Evolutionary conservation across 1,139 yeast genomes (phyloP), one percentile per base, ranked within the genome.

Genomic region (Scheffersomyces parashehatae): DNA sequence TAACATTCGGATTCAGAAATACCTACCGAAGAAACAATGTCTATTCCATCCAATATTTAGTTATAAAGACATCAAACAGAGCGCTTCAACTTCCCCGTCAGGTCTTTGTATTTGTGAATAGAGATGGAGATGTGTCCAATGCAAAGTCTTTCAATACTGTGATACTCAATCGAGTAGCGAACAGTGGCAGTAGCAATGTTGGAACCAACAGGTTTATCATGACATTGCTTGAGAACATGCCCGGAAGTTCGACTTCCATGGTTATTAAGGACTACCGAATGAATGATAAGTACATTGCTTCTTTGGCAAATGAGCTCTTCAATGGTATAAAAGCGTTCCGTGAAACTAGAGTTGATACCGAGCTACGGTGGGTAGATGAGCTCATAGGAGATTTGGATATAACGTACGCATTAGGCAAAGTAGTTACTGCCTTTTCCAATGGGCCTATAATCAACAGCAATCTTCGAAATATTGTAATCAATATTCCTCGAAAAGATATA

Each of bases 401-500:
- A 26, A 48, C 49, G n/a, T 53, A 53, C 29, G 12, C 36, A 4
- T 31, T 20, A 14, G 35, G 20, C 5, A 6, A 11, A 14, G 20
- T 9, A 24, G 5, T 20, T 13, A 8, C 14, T 5, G 20, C 35
- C 3, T 31, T 31, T 31, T 31, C 35, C 4, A 31, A n/a, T 14
- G 35, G 24, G 11, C 35, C 35, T 5, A 35, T 36, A 5, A 48
- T 52, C 39, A 52, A 51, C 48, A 45, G 48, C 28, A 53, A 54
- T 38, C 48, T 66, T 26, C 50, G 53, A 28, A 56, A 58, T 43
- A 58, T 66, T 5, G 49, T 56, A 7, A 47, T 66, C 3, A 59
- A 56, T n/a, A 51, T 66, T 3, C 65, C 67, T 3, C 46, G 49
- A 20, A 39, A 41, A 6, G 70, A 66, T 39, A 36, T 61, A 6